Evolutionary conservation across 1,284 basidiomycete species (phyloP).

Genomic region (Hemileia vastatrix): DNA sequence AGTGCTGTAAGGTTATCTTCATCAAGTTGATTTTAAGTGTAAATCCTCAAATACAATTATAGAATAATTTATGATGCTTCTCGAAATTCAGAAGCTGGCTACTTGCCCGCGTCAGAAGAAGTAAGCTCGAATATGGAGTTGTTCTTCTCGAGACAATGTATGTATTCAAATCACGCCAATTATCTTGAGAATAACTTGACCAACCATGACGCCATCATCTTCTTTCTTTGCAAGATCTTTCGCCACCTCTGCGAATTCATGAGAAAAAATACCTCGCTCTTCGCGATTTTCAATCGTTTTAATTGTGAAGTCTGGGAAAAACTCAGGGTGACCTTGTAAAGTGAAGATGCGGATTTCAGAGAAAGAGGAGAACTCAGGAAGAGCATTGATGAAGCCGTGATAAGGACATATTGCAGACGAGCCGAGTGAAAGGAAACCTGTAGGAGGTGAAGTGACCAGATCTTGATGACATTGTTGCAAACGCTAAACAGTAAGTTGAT

Average conservation of each 20-base stretch:
- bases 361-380: too few relatives aligned
- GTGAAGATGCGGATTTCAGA: not conserved
- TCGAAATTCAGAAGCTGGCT: too few relatives aligned
- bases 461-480: slow-evolving; percentile 5
- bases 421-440: not conserved
- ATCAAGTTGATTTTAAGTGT: too few relatives aligned
- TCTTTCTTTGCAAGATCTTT: not conserved
- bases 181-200: not conserved
- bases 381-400: slow-evolving; percentile 1
- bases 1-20: too few relatives aligned
- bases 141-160: too few relatives aligned
- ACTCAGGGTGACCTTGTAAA: slow-evolving; percentile 14
- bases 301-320: not conserved
- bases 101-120: too few relatives aligned
- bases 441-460: not conserved
- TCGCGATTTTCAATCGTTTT: not conserved
- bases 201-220: not conserved
- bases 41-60: too few relatives aligned
- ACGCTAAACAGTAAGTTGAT: not conserved
- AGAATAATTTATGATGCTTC: too few relatives aligned
- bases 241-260: not conserved
- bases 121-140: too few relatives aligned
- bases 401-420: not conserved
- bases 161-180: too few relatives aligned
- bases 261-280: not conserved